These are phyloP conservation scores for Amanita pseudoporphyria DNA, from an alignment of 768 basidiomycete species.

Conservation along the genomic window DNA sequence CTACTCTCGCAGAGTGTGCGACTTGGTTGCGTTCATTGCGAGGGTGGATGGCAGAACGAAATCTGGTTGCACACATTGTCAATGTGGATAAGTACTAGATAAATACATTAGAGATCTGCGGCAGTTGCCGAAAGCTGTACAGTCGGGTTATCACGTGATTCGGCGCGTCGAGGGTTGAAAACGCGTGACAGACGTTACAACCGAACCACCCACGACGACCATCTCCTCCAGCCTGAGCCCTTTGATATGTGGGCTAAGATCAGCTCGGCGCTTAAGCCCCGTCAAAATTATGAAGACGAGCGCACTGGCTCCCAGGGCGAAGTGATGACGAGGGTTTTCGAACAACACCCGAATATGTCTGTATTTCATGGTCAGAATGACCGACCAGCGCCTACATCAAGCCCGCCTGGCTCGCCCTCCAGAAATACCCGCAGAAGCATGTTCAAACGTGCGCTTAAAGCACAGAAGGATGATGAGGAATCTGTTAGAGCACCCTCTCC, in stretches of 20 bases:
- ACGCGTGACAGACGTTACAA: conserved; percentile 10
- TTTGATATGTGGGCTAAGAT: conserved; percentile 55
- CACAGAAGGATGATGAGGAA: conserved; percentile 31
- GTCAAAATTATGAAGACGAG: conserved; percentile 22
- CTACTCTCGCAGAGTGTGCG: conserved; percentile 84
- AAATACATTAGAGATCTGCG: background rate
- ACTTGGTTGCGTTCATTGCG: conserved; percentile 71
- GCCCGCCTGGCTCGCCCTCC: conserved; percentile 42
- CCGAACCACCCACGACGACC: conserved; percentile 6
- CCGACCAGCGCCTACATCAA: conserved; percentile 18
- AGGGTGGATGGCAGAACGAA: conserved; percentile 38
- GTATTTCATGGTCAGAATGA: conserved; percentile 36
- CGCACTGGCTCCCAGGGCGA: conserved; percentile 25
- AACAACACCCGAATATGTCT: conserved; percentile 56
- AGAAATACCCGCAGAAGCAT: conserved; percentile 34
- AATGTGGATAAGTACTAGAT: too few species aligned
- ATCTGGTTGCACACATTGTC: too few species aligned
- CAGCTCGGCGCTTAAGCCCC: conserved; percentile 42
- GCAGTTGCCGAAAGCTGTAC: background rate
- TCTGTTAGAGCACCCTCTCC: conserved; percentile 27
- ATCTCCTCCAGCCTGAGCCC: background rate
- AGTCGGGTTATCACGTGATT: conserved; percentile 10
- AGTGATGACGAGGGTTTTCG: conserved; percentile 41
- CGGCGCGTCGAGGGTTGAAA: conserved; percentile 10
- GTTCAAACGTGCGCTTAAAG: conserved; percentile 46